These are phyloP conservation scores for Achlya hypogyna DNA, from an alignment of 352 stramenopile genomes.

Conservation along the genomic window DNA sequence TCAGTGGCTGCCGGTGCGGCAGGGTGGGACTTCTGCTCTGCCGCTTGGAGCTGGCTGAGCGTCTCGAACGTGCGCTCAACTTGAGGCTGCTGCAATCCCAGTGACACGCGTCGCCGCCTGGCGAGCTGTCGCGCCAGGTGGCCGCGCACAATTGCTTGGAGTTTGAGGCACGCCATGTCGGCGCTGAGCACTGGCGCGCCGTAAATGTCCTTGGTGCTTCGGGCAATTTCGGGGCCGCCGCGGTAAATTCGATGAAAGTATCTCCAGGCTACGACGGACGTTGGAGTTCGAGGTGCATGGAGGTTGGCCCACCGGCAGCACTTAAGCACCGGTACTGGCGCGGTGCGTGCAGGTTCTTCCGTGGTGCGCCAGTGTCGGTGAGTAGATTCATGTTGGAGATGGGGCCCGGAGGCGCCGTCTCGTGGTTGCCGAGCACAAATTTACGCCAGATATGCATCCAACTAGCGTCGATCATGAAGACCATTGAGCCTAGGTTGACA, in stretches of 20 bases:
- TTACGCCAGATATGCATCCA: slow-evolving; percentile 10
- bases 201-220: slow-evolving; percentile 40
- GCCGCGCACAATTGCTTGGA: slow-evolving; percentile 42
- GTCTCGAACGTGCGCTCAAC: slow-evolving; percentile 24
- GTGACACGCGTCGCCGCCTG: slow-evolving; percentile 17
- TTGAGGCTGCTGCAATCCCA: slow-evolving; percentile 27
- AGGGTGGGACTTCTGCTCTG: slow-evolving; percentile 33
- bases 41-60: slow-evolving; percentile 22
- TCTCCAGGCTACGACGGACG: slow-evolving; percentile 31
- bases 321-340: slow-evolving; percentile 50
- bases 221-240: slow-evolving; percentile 36
- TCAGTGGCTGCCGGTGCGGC: not conserved
- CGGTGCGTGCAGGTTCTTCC: slow-evolving; percentile 23
- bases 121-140: slow-evolving; percentile 35
- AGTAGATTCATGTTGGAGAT: slow-evolving; percentile 38
- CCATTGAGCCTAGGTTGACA: not conserved
- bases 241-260: slow-evolving; percentile 42
- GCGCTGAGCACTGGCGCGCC: slow-evolving; percentile 28
- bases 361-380: not conserved
- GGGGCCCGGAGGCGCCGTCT: slow-evolving; percentile 20
- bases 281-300: not conserved
- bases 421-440: slow-evolving; percentile 8
- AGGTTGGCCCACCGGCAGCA: not conserved
- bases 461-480: slow-evolving; percentile 4
- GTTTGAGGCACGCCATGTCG: slow-evolving; percentile 26